Evolutionary conservation across 106 monocot genomes (phyloP).

Genomic region (Xerophyta viscosa): DNA sequence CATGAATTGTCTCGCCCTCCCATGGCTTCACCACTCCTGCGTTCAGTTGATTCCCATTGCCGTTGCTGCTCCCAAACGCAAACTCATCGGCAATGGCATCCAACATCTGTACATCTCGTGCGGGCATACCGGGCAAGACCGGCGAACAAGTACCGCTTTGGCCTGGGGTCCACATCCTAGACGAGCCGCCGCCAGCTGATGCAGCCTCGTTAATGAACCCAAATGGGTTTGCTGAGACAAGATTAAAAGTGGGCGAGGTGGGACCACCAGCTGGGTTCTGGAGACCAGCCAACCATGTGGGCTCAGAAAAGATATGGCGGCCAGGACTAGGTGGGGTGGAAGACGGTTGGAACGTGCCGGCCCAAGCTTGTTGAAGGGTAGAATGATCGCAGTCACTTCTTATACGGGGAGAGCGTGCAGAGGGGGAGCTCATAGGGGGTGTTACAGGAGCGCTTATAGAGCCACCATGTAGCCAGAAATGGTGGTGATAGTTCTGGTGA

Average conservation of each 20-base stretch:
- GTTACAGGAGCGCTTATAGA: slow-evolving; percentile 70
- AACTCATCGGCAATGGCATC: slow-evolving; percentile 41
- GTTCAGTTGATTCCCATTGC: slow-evolving; percentile 14
- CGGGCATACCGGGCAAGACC: slow-evolving; percentile 8
- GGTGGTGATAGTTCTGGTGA: slow-evolving; percentile 14
- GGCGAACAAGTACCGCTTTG: slow-evolving; percentile 48
- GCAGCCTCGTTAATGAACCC: slow-evolving; percentile 27
- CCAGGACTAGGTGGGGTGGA: slow-evolving; percentile 49
- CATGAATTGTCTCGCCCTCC: slow-evolving; percentile 72
- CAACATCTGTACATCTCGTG: slow-evolving; percentile 19
- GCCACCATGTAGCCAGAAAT: slow-evolving; percentile 23
- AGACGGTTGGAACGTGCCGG: slow-evolving; percentile 20
- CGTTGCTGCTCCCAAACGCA: slow-evolving; percentile 48
- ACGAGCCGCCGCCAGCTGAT: slow-evolving; percentile 17
- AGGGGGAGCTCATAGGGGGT: slow-evolving; percentile 54
- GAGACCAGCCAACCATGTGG: slow-evolving; percentile 23
- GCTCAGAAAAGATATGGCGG: slow-evolving; percentile 10
- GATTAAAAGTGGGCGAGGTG: slow-evolving; percentile 44
- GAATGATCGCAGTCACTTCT: slow-evolving; percentile 28
- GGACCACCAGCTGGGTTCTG: slow-evolving; percentile 15
- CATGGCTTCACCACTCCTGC: slow-evolving; percentile 43
- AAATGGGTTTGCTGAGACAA: slow-evolving; percentile 44
- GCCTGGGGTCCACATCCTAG: slow-evolving; percentile 41
- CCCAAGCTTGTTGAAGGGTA: slow-evolving; percentile 21
- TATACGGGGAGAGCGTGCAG: slow-evolving; percentile 37